These are phyloP conservation scores for Fusarium metavorans DNA, from an alignment of 2,329 filamentous ascomycete species.

Conservation along the genomic window DNA sequence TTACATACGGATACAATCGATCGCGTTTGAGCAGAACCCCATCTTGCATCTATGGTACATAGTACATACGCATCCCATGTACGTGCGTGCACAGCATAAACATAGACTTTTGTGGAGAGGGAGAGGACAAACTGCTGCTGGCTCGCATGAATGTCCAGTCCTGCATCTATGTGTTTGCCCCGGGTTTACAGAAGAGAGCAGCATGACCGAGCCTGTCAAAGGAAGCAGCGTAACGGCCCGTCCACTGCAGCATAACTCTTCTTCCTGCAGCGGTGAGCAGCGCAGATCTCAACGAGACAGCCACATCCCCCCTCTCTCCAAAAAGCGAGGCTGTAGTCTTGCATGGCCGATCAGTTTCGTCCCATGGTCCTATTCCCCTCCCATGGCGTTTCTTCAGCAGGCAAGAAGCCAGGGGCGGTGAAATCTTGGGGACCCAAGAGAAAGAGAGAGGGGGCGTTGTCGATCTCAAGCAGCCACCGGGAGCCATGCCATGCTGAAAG, in stretches of 20 bases:
- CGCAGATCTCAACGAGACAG: constrained; percentile 18
- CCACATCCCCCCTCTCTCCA: constrained; percentile 5
- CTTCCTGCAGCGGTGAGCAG: constrained; percentile 24
- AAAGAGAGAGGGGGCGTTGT: background rate
- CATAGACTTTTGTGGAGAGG: constrained; percentile 31
- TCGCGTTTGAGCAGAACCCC: constrained; percentile 24
- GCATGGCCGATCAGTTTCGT: constrained; percentile 20
- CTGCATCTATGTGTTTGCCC: constrained; percentile 15
- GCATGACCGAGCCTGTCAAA: constrained; percentile 6
- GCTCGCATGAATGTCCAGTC: constrained; percentile 28
- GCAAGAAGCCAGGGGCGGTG: constrained; percentile 21
- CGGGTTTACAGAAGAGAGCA: background rate
- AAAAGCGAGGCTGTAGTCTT: constrained; percentile 33
- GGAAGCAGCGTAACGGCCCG: constrained; percentile 13
- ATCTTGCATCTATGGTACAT: constrained; percentile 36
- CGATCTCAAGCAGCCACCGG: background rate
- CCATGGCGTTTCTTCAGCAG: constrained; percentile 11
- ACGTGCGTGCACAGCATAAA: constrained; percentile 30
- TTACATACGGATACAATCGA: constrained; percentile 19
- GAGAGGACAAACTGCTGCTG: constrained; percentile 21
- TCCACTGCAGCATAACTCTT: constrained; percentile 15
- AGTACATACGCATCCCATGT: constrained; percentile 16
- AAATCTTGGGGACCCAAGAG: constrained; percentile 6
- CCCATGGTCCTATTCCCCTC: background rate
- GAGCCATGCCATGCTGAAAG: background rate